Evolutionary conservation across 192 early-diverging fungal species (phyloP).

Genomic region (Rhizophagus clarus): DNA sequence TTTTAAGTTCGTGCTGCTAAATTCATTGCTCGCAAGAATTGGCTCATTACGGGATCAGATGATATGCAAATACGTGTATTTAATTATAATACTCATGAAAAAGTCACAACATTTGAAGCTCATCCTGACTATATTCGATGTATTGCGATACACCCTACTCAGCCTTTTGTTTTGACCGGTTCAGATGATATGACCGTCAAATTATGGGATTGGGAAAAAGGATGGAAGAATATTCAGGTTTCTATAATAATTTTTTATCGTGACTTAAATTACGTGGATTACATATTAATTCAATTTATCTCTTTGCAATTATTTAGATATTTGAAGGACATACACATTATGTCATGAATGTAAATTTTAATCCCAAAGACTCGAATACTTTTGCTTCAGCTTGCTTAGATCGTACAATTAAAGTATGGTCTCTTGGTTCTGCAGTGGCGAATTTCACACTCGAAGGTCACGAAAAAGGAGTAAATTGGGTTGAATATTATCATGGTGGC

Average conservation of each 20-base stretch:
- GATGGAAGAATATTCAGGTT: conserved; percentile 94
- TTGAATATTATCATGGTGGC: conserved; percentile 97
- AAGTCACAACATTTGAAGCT: conserved; percentile 93
- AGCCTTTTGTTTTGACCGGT: conserved; percentile 88
- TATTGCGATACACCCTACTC: conserved; percentile 96
- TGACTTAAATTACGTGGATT: not conserved
- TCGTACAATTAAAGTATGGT: conserved; percentile 98
- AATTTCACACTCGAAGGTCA: conserved; percentile 99
- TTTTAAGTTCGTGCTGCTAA: conserved; percentile 92
- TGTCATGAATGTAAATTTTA: conserved; percentile 96
- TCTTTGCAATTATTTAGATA: conserved; percentile 46
- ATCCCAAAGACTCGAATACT: conserved; percentile 99
- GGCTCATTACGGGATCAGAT: conserved; percentile 94
- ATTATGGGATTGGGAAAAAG: conserved; percentile 99
- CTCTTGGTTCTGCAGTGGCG: conserved; percentile 84
- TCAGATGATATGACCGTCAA: conserved; percentile 98
- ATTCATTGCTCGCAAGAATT: conserved; percentile 97
- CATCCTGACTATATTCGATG: conserved; percentile 97
- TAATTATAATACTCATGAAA: conserved; percentile 99
- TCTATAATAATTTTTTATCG: not conserved
- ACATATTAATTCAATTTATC: not conserved
- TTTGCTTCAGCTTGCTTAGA: conserved; percentile 98
- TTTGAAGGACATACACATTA: conserved; percentile 98
- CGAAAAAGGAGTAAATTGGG: conserved; percentile 95
- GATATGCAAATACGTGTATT: conserved; percentile 97